Evolutionary conservation across 768 basidiomycete genomes (phyloP).

Genomic region (Ramaria sp.): DNA sequence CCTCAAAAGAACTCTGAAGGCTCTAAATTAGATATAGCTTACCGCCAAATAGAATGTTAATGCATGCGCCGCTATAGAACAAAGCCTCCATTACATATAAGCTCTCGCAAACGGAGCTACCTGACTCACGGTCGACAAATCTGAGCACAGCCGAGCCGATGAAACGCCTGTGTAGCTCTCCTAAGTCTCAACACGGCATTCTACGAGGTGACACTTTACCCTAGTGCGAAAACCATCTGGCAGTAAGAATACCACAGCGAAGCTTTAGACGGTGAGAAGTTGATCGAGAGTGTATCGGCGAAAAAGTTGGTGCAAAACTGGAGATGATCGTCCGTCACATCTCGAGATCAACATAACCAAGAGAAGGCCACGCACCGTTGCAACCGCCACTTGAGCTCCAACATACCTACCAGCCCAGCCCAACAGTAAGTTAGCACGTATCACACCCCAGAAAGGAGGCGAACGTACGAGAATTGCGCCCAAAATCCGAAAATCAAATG

Average conservation of each 20-base stretch:
- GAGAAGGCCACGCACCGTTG: conserved; percentile 16
- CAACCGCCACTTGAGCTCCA: conserved; percentile 58
- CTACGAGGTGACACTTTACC: conserved; percentile 25
- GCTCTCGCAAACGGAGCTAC: not conserved
- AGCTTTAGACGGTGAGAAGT: conserved; percentile 38
- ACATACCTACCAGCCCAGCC: conserved; percentile 16
- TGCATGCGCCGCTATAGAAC: conserved; percentile 5
- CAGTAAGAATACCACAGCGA: conserved; percentile 63
- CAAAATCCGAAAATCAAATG: conserved; percentile 63
- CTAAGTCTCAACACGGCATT: conserved; percentile 14
- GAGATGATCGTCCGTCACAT: not conserved
- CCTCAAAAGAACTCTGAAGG: no score
- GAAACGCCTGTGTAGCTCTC: conserved; percentile 33
- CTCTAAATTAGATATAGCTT: not conserved
- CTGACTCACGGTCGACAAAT: conserved; percentile 49
- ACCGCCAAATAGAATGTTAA: conserved; percentile 8
- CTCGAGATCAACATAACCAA: not conserved
- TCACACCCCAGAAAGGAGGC: conserved; percentile 18
- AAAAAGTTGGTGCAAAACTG: conserved; percentile 62
- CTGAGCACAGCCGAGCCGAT: conserved; percentile 49
- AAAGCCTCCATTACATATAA: not conserved
- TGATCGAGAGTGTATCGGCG: conserved; percentile 43
- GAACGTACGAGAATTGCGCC: conserved; percentile 60
- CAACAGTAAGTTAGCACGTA: not conserved
- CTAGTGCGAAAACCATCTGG: conserved; percentile 56